Evolutionary conservation across 2,329 filamentous ascomycete genomes (phyloP).

Genomic region (Alternaria sp.): DNA sequence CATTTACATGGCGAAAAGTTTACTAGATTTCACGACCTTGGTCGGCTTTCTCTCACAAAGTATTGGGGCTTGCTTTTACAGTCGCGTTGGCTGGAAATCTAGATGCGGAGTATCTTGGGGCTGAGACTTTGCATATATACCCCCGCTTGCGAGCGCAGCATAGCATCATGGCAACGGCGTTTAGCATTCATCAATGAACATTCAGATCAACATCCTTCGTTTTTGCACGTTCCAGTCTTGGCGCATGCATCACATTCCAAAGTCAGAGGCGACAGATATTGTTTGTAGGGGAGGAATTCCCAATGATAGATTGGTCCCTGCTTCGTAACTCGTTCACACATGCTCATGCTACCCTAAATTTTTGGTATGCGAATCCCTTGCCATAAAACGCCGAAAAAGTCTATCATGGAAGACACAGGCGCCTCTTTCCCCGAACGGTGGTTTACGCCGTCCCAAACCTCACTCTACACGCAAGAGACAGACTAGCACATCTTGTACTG

Average conservation of each 20-base stretch:
- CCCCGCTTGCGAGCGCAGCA: slow-evolving; percentile 16
- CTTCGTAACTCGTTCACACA: slow-evolving; percentile 38
- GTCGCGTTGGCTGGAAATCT: neutral
- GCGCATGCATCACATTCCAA: neutral
- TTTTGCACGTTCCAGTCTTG: neutral
- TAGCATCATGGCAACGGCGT: slow-evolving; percentile 14
- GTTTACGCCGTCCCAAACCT: neutral
- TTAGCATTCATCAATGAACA: neutral
- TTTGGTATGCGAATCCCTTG: slow-evolving; percentile 21
- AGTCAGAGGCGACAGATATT: neutral
- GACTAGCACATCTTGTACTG: slow-evolving; percentile 73
- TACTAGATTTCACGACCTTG: neutral
- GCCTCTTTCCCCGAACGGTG: neutral
- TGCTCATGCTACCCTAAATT: slow-evolving; percentile 42
- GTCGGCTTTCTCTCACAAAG: neutral
- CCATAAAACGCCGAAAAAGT: slow-evolving; percentile 24
- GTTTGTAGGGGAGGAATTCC: slow-evolving; percentile 46
- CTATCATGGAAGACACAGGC: slow-evolving; percentile 15
- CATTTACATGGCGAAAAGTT: neutral
- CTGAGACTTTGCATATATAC: slow-evolving; percentile 18
- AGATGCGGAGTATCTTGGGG: neutral
- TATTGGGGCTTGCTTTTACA: neutral
- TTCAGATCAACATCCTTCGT: neutral
- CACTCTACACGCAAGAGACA: neutral
- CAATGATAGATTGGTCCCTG: slow-evolving; percentile 44